Conservation (phyloP, 73 alveolate species). For the Uronychia setigera region DNA sequence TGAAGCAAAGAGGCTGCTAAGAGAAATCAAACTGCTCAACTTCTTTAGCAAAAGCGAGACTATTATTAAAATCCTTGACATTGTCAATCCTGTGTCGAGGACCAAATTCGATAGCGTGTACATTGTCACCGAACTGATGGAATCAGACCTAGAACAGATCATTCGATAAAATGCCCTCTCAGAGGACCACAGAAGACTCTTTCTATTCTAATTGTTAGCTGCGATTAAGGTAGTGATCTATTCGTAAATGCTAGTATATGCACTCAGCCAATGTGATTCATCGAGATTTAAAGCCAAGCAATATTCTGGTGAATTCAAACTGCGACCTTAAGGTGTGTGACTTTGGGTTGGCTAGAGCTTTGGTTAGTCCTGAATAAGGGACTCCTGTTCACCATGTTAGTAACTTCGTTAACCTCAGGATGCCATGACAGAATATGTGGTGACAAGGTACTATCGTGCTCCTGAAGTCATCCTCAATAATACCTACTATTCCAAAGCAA, state of each 20-base stretch:
- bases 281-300: constrained; percentile 83
- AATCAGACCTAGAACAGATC: constrained; percentile 90
- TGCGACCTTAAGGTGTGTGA: constrained; percentile 89
- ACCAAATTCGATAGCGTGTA: constrained; percentile 73
- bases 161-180: constrained; percentile 76
- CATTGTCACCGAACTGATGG: constrained; percentile 93
- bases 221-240: no score
- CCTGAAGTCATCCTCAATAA: constrained; percentile 64
- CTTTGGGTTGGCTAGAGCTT: constrained; percentile 81
- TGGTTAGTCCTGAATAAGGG: constrained; percentile 71
- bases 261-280: constrained; percentile 91
- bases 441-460: constrained; percentile 61
- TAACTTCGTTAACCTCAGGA: constrained; percentile 28
- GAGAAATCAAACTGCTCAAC: constrained; percentile 75
- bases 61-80: constrained; percentile 60
- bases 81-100: constrained; percentile 62
- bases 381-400: no score
- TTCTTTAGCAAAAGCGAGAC: constrained; percentile 74
- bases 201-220: constrained; percentile 83
- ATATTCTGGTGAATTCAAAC: constrained; percentile 73
- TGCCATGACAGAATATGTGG: constrained; percentile 61
- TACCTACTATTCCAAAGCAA: constrained; percentile 37
- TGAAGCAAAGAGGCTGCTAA: constrained; percentile 70
- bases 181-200: constrained; percentile 94
- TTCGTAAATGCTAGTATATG: constrained; percentile 69